Conservation (phyloP, 1,284 basidiomycete genomes). For the Pascua sp. region DNA sequence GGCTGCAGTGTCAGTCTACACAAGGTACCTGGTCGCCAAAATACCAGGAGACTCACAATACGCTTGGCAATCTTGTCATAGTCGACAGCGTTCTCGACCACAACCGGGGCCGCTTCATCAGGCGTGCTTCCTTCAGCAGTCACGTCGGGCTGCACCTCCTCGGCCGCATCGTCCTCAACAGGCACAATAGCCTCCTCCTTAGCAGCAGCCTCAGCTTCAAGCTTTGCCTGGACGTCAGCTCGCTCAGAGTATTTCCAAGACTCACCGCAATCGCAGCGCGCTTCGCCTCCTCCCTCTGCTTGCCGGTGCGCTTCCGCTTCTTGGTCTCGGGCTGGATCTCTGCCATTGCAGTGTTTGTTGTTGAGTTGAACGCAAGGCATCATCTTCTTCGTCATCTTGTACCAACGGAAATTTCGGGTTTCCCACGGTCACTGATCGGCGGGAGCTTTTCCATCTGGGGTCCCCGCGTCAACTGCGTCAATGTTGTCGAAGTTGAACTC, state of each 20-base stretch:
- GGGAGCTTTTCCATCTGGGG: too few species aligned
- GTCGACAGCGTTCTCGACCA: slow-evolving; percentile 18
- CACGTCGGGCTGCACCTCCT: slow-evolving; percentile 12
- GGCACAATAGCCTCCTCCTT: slow-evolving; percentile 3
- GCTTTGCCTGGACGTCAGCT: slow-evolving; percentile 15
- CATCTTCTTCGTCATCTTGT: too few species aligned
- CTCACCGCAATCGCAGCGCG: slow-evolving; percentile 35
- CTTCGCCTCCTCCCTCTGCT: slow-evolving; percentile 44
- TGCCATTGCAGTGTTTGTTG: slow-evolving; percentile 7
- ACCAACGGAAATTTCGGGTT: too few species aligned
- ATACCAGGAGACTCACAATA: slow-evolving; percentile 26
- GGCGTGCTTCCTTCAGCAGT: not conserved
- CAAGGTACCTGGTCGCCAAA: not conserved
- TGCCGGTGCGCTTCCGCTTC: slow-evolving; percentile 47
- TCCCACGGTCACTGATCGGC: too few species aligned
- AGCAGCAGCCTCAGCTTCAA: slow-evolving; percentile 12
- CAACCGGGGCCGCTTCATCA: not conserved
- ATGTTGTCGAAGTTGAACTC: too few species aligned
- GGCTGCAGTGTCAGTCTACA: slow-evolving; percentile 26
- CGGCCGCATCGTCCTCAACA: not conserved
- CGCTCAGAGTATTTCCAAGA: not conserved
- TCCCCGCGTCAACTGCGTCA: too few species aligned
- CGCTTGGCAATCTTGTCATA: slow-evolving; percentile 30
- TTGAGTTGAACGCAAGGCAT: not conserved
- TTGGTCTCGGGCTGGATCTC: slow-evolving; percentile 18